Conservation (phyloP, 2,329 filamentous ascomycete genomes). For the Tolypocladium inflatum region DNA sequence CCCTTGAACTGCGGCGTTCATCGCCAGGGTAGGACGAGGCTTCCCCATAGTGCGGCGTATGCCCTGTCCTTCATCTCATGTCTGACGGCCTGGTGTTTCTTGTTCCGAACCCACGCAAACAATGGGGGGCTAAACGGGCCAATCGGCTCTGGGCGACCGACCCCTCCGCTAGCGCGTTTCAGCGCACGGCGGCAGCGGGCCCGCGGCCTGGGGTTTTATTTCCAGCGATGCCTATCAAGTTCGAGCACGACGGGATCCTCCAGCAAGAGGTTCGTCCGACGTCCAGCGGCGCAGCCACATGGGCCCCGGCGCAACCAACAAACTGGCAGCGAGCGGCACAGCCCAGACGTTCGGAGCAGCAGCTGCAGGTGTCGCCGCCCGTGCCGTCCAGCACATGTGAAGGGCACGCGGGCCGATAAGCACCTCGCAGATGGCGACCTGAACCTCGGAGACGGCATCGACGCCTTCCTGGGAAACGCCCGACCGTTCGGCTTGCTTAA, state of each 20-base stretch:
- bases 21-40: too few relatives aligned
- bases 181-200: not conserved
- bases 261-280: not conserved
- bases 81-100: too few relatives aligned
- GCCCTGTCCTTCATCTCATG: too few relatives aligned
- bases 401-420: not conserved
- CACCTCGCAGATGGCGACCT: not conserved
- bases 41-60: too few relatives aligned
- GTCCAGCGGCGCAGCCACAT: not conserved
- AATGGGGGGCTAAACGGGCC: not conserved
- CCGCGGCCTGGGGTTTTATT: not conserved
- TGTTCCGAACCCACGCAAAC: not conserved
- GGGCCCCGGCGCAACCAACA: not conserved
- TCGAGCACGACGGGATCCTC: too few relatives aligned
- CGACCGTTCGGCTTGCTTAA: too few relatives aligned
- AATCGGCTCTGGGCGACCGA: not conserved
- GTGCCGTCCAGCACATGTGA: not conserved
- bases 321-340: not conserved
- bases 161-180: not conserved
- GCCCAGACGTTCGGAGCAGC: not conserved
- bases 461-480: too few relatives aligned
- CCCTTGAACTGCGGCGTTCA: too few relatives aligned
- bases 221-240: not conserved
- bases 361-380: not conserved
- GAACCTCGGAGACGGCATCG: not conserved